Conservation (phyloP, 306 rosid genomes). For the Quercus suber region DNA sequence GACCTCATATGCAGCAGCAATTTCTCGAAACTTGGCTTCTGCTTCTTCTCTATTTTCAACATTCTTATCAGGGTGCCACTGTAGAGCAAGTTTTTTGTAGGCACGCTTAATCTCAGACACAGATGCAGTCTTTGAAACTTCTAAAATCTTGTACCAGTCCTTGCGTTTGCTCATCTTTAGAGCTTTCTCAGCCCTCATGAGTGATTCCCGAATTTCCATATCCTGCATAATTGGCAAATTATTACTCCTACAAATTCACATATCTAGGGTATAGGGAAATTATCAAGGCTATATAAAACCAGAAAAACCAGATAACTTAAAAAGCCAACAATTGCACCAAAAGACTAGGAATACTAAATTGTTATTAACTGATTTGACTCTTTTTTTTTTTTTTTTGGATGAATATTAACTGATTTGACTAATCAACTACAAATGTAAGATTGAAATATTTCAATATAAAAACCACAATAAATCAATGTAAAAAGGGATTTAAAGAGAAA, state of each 20-base stretch:
- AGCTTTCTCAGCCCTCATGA: constrained; percentile 91
- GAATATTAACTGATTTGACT: neutral
- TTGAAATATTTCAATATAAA: neutral
- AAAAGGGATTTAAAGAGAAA: neutral
- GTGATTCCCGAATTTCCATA: constrained; percentile 77
- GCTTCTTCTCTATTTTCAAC: constrained; percentile 93
- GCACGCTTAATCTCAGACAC: constrained; percentile 91
- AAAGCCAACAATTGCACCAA: neutral
- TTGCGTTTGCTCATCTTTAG: constrained; percentile 97
- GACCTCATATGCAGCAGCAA: constrained; percentile 98
- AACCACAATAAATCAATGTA: neutral
- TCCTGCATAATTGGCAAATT: constrained; percentile 55
- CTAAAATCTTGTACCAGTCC: constrained; percentile 95
- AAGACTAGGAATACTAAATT: neutral
- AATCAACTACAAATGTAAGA: neutral
- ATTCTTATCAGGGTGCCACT: constrained; percentile 99
- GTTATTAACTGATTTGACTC: neutral
- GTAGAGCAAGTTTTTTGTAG: constrained; percentile 97
- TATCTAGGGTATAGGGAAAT: neutral
- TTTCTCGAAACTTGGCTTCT: constrained; percentile 82
- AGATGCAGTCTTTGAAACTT: constrained; percentile 72
- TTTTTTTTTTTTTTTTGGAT: too few relatives aligned
- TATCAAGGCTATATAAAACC: neutral
- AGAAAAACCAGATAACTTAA: neutral
- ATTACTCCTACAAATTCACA: constrained; percentile 12